Conservation (phyloP, 768 basidiomycete genomes). For the Tylopilus sp. region DNA sequence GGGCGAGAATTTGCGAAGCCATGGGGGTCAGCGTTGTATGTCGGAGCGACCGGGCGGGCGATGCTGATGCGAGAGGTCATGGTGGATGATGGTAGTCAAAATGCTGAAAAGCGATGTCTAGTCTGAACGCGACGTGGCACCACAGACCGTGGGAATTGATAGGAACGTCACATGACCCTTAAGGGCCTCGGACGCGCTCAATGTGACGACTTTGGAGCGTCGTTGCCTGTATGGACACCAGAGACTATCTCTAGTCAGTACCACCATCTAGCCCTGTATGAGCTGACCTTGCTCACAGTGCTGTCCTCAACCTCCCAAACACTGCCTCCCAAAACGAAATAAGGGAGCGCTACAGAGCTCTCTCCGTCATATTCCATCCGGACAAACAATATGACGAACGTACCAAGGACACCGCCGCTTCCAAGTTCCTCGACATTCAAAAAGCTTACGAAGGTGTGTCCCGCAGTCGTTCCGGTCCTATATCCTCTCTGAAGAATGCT, state of each 20-base stretch:
- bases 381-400: conserved; percentile 70
- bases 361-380: conserved; percentile 81
- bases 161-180: conserved; percentile 21
- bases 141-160: conserved; percentile 21
- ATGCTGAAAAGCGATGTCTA: neutral
- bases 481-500: neutral
- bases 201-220: neutral
- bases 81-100: conserved; percentile 12
- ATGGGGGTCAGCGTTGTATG: conserved; percentile 71
- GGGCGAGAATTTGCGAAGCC: conserved; percentile 72
- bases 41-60: conserved; percentile 61
- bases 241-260: conserved; percentile 31
- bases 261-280: neutral
- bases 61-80: conserved; percentile 86
- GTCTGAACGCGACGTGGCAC: conserved; percentile 23
- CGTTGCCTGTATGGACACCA: conserved; percentile 8
- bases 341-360: conserved; percentile 63
- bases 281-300: conserved; percentile 26
- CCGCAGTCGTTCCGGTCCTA: neutral
- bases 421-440: conserved; percentile 71
- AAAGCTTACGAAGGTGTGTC: conserved; percentile 73
- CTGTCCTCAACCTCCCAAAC: conserved; percentile 67
- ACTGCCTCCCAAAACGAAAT: conserved; percentile 67
- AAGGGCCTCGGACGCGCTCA: neutral
- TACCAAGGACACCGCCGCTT: conserved; percentile 55